Evolutionary conservation across 306 rosid genomes (phyloP), one percentile per base, ranked within the genome.

Genomic region (Boehmeria nivea): DNA sequence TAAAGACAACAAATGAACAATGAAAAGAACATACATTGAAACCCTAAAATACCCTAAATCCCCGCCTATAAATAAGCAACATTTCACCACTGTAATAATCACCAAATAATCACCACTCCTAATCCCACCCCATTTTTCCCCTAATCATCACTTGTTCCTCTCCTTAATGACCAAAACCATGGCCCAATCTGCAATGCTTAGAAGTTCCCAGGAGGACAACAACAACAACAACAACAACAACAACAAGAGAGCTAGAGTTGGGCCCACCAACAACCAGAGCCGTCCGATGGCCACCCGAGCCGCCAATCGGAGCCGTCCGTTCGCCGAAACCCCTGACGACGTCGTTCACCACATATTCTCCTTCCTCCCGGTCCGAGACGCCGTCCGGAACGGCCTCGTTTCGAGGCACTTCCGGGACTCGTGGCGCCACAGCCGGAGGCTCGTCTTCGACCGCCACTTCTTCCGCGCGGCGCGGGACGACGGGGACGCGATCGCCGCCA

Each of bases 351-450:
- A 44, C 1, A 14, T 81, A 9, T 22, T 81, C 53, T 12, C 74
- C 0, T 51, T 77, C 22, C 33, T 81, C 12, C 72, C 87, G 0
- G 33, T 77, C 22, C 64, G 21, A 49, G 14, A 52, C 0, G 71
- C 73, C 6, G 27, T 54, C 0, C 18, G 17, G 14, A 13, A 10
- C 5, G 38, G 51, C 23, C 15, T 17, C 1, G 9, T 67, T 0
- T 51, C 78, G 0, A 26, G 6, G 0, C 22, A 44, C 6, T 71
- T 56, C 59, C n/a, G 31, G 3, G 22, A 18, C 3, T n/a, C 78
- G 0, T 67, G 76, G 72, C 20, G 0, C 16, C 16, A 9, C 2
- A 49, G 17, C 8, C 72, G 68, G 0, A 63, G 19, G 0, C 21
- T 80, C 10, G 0, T 56, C 15, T 80, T 76, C 17, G 80, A 43